Percentiles rank a stretch among this genome's conserved stretches.
phyloP scores from a whole-genome alignment of 1,139 yeast genomes.

The Scheffersomyces cryptocercus region DNA sequence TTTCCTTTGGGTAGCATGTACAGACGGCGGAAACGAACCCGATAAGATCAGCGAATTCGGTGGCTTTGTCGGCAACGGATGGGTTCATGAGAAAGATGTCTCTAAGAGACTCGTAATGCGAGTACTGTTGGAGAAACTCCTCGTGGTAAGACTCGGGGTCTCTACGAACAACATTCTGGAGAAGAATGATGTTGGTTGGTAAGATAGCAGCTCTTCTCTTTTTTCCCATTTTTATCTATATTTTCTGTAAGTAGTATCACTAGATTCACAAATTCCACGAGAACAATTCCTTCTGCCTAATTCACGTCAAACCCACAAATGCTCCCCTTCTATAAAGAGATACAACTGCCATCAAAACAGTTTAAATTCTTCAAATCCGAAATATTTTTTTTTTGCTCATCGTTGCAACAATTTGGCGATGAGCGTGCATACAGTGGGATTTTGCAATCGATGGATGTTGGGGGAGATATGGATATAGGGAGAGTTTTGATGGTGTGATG shows the following conservation, averaged over 20 bases:
- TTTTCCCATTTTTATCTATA: slow-evolving; percentile 60
- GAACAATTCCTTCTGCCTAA: neutral
- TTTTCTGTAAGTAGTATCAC: neutral
- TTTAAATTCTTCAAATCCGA: neutral
- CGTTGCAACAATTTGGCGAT: too few relatives aligned
- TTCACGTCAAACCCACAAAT: too few relatives aligned
- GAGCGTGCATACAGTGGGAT: too few relatives aligned
- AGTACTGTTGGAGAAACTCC: slow-evolving; percentile 87
- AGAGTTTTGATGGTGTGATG: too few relatives aligned
- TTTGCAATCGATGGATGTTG: too few relatives aligned
- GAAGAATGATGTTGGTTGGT: slow-evolving; percentile 86
- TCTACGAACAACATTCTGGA: slow-evolving; percentile 89
- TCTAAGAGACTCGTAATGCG: slow-evolving; percentile 87
- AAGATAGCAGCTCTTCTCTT: slow-evolving; percentile 87
- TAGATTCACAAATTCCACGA: neutral
- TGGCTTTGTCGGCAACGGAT: slow-evolving; percentile 57
- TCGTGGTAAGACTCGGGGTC: slow-evolving; percentile 94
- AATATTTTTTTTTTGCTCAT: neutral
- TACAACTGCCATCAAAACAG: too few relatives aligned
- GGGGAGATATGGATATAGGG: too few relatives aligned
- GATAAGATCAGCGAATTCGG: slow-evolving; percentile 78
- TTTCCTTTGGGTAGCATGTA: slow-evolving; percentile 84
- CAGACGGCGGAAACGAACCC: slow-evolving; percentile 94
- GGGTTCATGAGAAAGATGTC: slow-evolving; percentile 80
- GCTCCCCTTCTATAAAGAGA: too few relatives aligned